Evolutionary conservation across 1,284 basidiomycete genomes (phyloP).

Genomic region (Ceratobasidium sp.): DNA sequence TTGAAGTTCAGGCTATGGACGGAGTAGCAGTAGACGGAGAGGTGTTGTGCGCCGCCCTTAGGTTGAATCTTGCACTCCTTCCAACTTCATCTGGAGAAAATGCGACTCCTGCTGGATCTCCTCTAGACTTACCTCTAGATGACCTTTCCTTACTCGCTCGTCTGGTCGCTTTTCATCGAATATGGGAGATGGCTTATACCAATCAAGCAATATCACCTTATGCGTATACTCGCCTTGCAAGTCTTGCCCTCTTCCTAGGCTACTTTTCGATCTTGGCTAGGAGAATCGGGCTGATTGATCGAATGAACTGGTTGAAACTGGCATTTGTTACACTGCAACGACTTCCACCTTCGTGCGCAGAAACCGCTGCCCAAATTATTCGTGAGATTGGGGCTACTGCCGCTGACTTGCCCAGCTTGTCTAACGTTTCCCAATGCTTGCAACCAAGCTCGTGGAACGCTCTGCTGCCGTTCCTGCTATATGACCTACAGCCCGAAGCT

Average conservation of each 20-base stretch:
- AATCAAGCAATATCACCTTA: background rate
- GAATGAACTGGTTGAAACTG: constrained; percentile 68
- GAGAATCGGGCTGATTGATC: background rate
- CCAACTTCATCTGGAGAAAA: background rate
- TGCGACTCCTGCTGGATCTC: constrained; percentile 10
- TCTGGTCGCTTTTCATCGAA: constrained; percentile 5
- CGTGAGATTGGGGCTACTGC: constrained; percentile 59
- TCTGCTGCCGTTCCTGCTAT: constrained; percentile 69
- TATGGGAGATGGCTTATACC: constrained; percentile 18
- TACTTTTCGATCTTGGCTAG: constrained; percentile 10
- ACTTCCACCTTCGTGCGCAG: constrained; percentile 75
- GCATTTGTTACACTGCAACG: constrained; percentile 65
- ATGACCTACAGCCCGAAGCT: constrained; percentile 56
- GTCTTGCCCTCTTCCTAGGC: constrained; percentile 26
- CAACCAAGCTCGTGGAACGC: constrained; percentile 62
- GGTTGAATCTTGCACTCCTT: constrained; percentile 63
- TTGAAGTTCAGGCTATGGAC: constrained; percentile 21
- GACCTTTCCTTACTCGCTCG: constrained; percentile 47
- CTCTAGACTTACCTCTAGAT: constrained; percentile 51
- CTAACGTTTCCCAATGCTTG: constrained; percentile 60
- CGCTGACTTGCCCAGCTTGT: constrained; percentile 55
- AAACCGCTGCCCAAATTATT: constrained; percentile 57
- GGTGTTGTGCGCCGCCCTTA: constrained; percentile 62
- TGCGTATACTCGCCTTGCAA: constrained; percentile 18
- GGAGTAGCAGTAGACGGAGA: constrained; percentile 45